Conservation (phyloP, 1,284 basidiomycete genomes). For the Fomitopsis betulina region DNA sequence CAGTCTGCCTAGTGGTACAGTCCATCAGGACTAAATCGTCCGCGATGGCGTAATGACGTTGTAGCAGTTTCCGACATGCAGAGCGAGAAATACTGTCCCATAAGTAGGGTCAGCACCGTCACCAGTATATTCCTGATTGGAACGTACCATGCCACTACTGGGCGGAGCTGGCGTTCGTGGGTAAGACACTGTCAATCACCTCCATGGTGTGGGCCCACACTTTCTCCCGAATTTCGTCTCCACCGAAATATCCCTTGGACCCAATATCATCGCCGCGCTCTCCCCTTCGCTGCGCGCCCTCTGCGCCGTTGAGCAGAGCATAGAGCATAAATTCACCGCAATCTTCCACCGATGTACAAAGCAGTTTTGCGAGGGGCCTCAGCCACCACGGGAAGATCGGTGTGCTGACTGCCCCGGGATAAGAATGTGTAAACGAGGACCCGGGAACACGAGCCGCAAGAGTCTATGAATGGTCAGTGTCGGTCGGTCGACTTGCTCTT, state of each 20-base stretch:
- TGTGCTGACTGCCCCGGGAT: slow-evolving; percentile 31
- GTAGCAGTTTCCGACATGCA: no score
- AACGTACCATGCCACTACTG: no score
- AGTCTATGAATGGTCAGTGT: slow-evolving; percentile 11
- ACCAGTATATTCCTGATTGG: no score
- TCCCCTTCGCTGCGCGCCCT: slow-evolving; percentile 32
- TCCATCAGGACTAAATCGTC: no score
- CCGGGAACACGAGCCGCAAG: slow-evolving; percentile 28
- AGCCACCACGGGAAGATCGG: slow-evolving; percentile 9
- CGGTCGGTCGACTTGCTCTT: not conserved
- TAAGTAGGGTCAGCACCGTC: no score
- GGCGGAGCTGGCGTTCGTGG: no score
- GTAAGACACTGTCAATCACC: slow-evolving; percentile 15
- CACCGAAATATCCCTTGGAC: slow-evolving; percentile 32
- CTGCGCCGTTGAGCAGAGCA: slow-evolving; percentile 26
- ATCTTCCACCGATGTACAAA: slow-evolving; percentile 28
- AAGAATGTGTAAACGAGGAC: slow-evolving; percentile 29
- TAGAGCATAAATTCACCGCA: slow-evolving; percentile 42
- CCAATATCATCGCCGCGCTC: slow-evolving; percentile 36
- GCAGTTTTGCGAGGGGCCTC: slow-evolving; percentile 24
- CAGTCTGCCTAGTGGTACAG: no score
- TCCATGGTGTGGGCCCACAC: slow-evolving; percentile 46
- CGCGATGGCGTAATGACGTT: no score
- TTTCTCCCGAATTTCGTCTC: slow-evolving; percentile 32
- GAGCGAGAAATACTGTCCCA: no score